These are phyloP conservation scores for Crithidia mellificae DNA, from an alignment of 208 protist genomes.

Conservation along the genomic window DNA sequence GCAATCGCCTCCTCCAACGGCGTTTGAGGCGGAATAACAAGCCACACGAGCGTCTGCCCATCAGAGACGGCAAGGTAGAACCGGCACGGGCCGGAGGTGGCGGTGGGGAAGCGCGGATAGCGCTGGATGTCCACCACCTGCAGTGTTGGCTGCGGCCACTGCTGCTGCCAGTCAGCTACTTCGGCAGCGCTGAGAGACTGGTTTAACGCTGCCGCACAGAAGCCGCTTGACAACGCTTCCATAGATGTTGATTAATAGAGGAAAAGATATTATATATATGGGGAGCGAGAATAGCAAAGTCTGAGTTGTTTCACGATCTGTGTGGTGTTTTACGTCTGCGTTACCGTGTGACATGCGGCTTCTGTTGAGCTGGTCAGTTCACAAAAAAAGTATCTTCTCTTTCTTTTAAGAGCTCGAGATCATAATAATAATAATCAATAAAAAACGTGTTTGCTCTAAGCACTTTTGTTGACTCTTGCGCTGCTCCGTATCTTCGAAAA, in stretches of 20 bases:
- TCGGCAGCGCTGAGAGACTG: conserved; percentile 25
- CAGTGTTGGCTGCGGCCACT: conserved; percentile 54
- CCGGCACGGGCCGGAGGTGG: conserved; percentile 22
- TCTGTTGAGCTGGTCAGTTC: too few relatives aligned
- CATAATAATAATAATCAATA: too few relatives aligned
- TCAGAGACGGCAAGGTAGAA: conserved; percentile 85
- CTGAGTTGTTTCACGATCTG: too few relatives aligned
- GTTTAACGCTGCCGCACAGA: conserved; percentile 49
- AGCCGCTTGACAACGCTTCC: conserved; percentile 52
- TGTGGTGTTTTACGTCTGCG: too few relatives aligned
- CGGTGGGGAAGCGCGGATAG: conserved; percentile 35
- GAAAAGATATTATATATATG: too few relatives aligned
- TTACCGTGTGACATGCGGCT: too few relatives aligned
- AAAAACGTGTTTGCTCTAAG: too few relatives aligned
- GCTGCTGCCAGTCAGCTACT: conserved; percentile 22
- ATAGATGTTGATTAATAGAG: conserved; percentile 29
- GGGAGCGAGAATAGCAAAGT: too few relatives aligned
- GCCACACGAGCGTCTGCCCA: conserved; percentile 57
- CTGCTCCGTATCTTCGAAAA: too few relatives aligned
- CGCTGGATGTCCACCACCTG: conserved; percentile 85
- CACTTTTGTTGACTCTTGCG: too few relatives aligned
- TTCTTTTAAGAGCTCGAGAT: too few relatives aligned
- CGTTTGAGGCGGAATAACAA: conserved; percentile 56
- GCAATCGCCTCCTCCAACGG: conserved; percentile 55
- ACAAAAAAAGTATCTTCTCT: too few relatives aligned